Evolutionary conservation across 1,284 basidiomycete genomes (phyloP), one percentile per base, ranked within the genome.

Genomic region (Cutaneotrichosporon sp.): DNA sequence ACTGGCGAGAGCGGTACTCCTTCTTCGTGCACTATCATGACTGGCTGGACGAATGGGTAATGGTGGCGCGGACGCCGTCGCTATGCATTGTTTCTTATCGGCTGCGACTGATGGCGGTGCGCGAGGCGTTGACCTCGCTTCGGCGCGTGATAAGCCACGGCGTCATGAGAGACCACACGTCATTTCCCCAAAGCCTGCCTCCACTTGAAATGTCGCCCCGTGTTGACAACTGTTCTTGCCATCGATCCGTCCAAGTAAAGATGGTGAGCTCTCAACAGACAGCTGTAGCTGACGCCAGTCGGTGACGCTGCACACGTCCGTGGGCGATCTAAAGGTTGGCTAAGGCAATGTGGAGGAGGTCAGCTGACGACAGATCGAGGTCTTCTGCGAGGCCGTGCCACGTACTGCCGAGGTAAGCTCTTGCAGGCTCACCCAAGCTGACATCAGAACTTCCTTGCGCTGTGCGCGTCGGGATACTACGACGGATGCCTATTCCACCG

Each of bases 301-400:
- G 57, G 91, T 97, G 47, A 97, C 93, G 5, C 80, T 98, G 45
- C 88, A 97, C 74, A 97, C 94, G 1, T 84, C 86, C 21, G 85
- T 88, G 63, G 94, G 94, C 22, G 94, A 98, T 65, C 78, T 98
- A 75, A 98, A 98, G 83, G 91, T 89, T 15, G 8, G 42, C 20
- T 36, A 14, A 40, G 17, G 44, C 46, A 17, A 15, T 26, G n/a
- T n/a, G n/a, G n/a, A n/a, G n/a, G n/a, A n/a, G n/a, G n/a, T n/a
- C n/a, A n/a, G 26, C 36, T 36, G 17, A 47, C 42, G 12, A 43
- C 68, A 97, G 91, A 85, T 97, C 61, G 94, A 98, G 76, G 75
- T 98, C 21, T 98, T 97, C 76, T 97, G 94, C 76, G 94, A 98
- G 74, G 84, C 90, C 8, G 88, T 91, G 15, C 94, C 94, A 13